Evolutionary conservation across 2,329 filamentous ascomycete species (phyloP), one percentile per base, ranked within the genome.

Genomic region (Fusarium protoensiforme): DNA sequence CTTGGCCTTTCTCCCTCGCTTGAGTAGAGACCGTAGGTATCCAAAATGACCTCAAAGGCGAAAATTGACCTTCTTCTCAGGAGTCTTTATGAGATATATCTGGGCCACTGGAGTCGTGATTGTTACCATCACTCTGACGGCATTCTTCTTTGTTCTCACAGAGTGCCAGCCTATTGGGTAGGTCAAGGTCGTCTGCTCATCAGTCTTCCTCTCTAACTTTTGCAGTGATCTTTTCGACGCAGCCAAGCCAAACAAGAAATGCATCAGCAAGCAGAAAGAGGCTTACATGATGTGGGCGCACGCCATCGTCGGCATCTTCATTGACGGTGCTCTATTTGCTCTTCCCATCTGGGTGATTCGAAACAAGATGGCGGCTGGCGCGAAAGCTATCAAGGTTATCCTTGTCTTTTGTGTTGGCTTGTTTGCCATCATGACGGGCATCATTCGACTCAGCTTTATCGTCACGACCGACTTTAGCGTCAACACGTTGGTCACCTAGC

Each of bases 321-420:
- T 84, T 5, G 83, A 85, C 46, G 61, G 80, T 4, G 68, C 76
- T 38, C 76, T 84, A 16, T 70, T 84, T n/a, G 68, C 76, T 6
- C 73, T 85, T 24, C 81, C 83, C 3, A 79, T 83, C 20, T 84
- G 80, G 80, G 79, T 83, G 7, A 80, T 84, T 24, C 74, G 78
- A 13, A 78, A 59, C 35, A 83, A 81, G 62, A 81, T 83, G 78
- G 81, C 80, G 43, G 81, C 77, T 56, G 81, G 80, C 0, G 66
- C 71, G 16, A 79, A 79, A 61, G 80, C 75, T 3, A 61, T 83
- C 14, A 81, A 80, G 38, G 78, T 84, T 3, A 76, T 82, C 7
- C 68, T 84, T n/a, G 74, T 85, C 20, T 81, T 85, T 48, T 78
- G 78, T 29, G 75, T 85, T 11, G 84, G 81, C n/a, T 61, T 82